Conservation (phyloP, 257 asterid species). For the Solanum medicagineum region DNA sequence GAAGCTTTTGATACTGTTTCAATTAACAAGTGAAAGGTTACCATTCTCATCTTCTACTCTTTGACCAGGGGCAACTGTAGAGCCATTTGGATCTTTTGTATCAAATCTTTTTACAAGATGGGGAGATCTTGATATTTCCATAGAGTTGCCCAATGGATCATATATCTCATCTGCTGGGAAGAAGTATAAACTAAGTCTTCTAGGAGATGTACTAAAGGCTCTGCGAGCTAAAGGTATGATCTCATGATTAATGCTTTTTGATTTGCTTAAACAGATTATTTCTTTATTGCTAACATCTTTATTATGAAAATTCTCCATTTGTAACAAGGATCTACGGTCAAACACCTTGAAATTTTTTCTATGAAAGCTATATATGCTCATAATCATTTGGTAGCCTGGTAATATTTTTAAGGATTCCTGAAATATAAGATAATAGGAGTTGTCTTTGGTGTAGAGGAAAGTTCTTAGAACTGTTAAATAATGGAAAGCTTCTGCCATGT, state of each 20-base stretch:
- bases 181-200: slow-evolving; percentile 58
- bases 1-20: not conserved
- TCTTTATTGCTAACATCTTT: not conserved
- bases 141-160: slow-evolving; percentile 62
- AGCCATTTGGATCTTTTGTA: slow-evolving; percentile 94
- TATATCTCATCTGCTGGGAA: slow-evolving; percentile 57
- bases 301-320: not conserved
- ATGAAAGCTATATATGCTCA: not conserved
- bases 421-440: not conserved
- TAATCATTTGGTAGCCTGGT: not conserved
- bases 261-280: not conserved
- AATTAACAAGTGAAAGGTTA: not conserved
- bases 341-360: not conserved
- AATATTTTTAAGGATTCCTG: not conserved
- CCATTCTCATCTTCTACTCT: slow-evolving; percentile 12
- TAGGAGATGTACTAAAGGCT: slow-evolving; percentile 46
- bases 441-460: not conserved
- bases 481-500: not conserved
- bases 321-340: not conserved
- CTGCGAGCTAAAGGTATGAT: slow-evolving; percentile 55
- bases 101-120: slow-evolving; percentile 89
- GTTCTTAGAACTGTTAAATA: not conserved
- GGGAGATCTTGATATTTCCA: slow-evolving; percentile 92
- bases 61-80: slow-evolving; percentile 88
- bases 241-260: not conserved